Conservation (phyloP, 176 grass and related monocot genomes). For the Chloris gayana region DNA sequence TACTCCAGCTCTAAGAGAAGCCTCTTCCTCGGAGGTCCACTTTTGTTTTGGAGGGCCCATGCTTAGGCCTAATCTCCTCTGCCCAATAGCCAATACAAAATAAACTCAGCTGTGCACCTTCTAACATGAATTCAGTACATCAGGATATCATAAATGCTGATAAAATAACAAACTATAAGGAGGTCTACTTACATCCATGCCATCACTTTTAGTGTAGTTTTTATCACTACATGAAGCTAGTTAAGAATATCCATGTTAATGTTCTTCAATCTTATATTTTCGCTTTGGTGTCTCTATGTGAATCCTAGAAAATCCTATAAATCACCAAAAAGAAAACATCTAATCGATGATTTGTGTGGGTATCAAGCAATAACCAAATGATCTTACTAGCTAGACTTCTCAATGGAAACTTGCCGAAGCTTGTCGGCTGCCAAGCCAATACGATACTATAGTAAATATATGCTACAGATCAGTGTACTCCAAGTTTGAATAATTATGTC, state of each 20-base stretch:
- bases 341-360: not conserved
- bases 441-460: not conserved
- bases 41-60: slow-evolving; percentile 83
- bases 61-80: slow-evolving; percentile 14
- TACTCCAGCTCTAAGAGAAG: slow-evolving; percentile 84
- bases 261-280: not conserved
- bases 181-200: not conserved
- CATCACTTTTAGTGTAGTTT: not conserved
- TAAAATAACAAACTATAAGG: slow-evolving; percentile 7
- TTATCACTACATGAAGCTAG: not conserved
- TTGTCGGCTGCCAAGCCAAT: not conserved
- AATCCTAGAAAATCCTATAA: not conserved
- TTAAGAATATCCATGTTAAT: not conserved
- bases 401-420: not conserved
- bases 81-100: slow-evolving; percentile 21
- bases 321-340: not conserved
- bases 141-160: slow-evolving; percentile 7
- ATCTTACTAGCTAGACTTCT: not conserved
- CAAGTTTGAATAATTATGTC: no score
- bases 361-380: not conserved
- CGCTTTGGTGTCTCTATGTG: not conserved
- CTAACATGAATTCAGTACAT: slow-evolving; percentile 18
- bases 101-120: not conserved
- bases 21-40: slow-evolving; percentile 75
- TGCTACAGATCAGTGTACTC: no score